These are phyloP conservation scores for Hyphopichia pseudoburtonii DNA, from an alignment of 1,139 yeast genomes.

Conservation along the genomic window DNA sequence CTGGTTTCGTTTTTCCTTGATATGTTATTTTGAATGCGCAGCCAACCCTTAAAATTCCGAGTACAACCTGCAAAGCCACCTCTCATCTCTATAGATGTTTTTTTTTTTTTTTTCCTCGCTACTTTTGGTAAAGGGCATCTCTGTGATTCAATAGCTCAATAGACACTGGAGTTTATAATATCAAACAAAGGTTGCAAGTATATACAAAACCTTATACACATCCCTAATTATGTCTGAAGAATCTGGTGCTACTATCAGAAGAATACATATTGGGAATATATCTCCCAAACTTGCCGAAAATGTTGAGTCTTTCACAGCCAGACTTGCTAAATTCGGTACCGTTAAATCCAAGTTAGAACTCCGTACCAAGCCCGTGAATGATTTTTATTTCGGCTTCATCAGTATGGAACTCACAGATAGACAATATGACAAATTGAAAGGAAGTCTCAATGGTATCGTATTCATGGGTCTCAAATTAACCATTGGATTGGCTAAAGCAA, in stretches of 20 bases:
- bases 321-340: constrained; percentile 53
- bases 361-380: constrained; percentile 47
- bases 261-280: constrained; percentile 72
- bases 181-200: too few species aligned
- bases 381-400: constrained; percentile 65
- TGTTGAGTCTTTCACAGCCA: constrained; percentile 38
- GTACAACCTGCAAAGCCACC: neutral
- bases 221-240: constrained; percentile 3
- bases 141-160: neutral
- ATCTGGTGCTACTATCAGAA: constrained; percentile 15
- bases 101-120: constrained; percentile 6
- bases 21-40: too few species aligned
- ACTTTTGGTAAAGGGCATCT: constrained; percentile 1
- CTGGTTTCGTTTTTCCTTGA: neutral
- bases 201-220: too few species aligned
- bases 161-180: too few species aligned
- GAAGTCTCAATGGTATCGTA: constrained; percentile 63
- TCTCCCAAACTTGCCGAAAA: constrained; percentile 52
- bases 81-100: neutral
- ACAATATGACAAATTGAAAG: constrained; percentile 47
- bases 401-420: constrained; percentile 53
- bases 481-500: constrained; percentile 47
- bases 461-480: constrained; percentile 72
- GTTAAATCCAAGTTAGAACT: constrained; percentile 45
- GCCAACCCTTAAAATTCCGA: too few species aligned